phyloP scores from a whole-genome alignment of 2,329 filamentous ascomycete species.

The Cladosporium halotolerans region DNA sequence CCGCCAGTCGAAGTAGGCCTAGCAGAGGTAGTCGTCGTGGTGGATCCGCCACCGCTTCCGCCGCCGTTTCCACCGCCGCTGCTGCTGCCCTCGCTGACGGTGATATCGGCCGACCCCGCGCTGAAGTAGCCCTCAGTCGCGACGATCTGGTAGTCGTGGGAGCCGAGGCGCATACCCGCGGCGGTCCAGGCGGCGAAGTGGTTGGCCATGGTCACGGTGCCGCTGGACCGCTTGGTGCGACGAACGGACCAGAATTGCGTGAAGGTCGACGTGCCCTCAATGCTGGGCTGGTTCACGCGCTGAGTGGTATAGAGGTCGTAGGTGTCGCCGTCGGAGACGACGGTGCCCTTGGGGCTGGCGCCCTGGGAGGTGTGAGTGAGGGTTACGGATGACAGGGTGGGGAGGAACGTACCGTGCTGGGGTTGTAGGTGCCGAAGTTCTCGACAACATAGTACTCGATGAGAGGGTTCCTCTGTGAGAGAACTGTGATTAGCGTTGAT shows the following conservation, averaged over 20 bases:
- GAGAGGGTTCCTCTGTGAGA: constrained; percentile 34
- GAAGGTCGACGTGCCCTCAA: constrained; percentile 37
- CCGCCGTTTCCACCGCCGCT: not conserved
- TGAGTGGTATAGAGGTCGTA: constrained; percentile 48
- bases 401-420: constrained; percentile 24
- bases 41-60: not conserved
- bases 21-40: constrained; percentile 3
- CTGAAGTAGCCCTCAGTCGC: constrained; percentile 40
- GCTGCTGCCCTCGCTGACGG: constrained; percentile 23
- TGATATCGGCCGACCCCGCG: constrained; percentile 34
- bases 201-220: constrained; percentile 23
- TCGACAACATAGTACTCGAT: constrained; percentile 55
- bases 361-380: constrained; percentile 35
- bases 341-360: constrained; percentile 44
- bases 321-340: constrained; percentile 46
- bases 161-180: constrained; percentile 21
- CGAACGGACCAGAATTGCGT: constrained; percentile 40
- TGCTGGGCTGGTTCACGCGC: constrained; percentile 36
- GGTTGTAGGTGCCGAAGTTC: constrained; percentile 40
- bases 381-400: not conserved
- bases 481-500: not conserved
- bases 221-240: constrained; percentile 26
- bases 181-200: constrained; percentile 25
- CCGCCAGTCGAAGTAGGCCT: not conserved
- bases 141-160: constrained; percentile 38